phyloP scores from a whole-genome alignment of 495 filamentous ascomycete species.

The Penicillium angulare region DNA sequence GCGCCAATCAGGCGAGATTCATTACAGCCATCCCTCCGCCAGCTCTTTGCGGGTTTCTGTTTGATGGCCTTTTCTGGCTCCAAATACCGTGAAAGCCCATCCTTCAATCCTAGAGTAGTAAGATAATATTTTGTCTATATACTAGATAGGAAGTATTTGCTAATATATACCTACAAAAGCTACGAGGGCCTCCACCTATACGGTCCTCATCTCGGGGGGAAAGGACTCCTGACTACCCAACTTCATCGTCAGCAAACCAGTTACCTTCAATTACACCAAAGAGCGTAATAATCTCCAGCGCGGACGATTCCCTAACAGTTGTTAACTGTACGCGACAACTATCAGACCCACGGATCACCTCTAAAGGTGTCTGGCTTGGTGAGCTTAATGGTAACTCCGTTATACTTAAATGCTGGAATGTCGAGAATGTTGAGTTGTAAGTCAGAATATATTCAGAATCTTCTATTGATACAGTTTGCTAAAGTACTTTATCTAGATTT shows the following conservation, averaged over 20 bases:
- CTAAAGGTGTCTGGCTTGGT: background rate
- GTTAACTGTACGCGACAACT: background rate
- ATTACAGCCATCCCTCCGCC: background rate
- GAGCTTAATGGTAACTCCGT: background rate
- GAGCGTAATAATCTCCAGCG: background rate
- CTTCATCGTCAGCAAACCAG: background rate
- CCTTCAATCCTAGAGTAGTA: background rate
- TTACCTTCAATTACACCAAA: background rate
- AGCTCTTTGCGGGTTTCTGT: constrained; percentile 5
- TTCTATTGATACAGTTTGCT: background rate
- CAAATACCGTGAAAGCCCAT: background rate
- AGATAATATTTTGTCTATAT: background rate
- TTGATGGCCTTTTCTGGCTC: background rate
- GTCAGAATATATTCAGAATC: background rate
- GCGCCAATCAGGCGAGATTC: background rate
- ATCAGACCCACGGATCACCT: background rate
- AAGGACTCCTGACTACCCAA: background rate
- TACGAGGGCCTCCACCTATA: background rate
- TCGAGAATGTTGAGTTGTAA: background rate
- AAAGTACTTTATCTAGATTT: background rate
- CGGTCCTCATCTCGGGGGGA: background rate
- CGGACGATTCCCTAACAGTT: background rate
- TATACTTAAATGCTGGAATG: background rate
- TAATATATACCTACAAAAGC: background rate
- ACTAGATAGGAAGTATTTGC: background rate